Percentiles rank a stretch among this genome's conserved stretches.
These are phyloP conservation scores for Trametes sanguinea DNA, from an alignment of 768 basidiomycete species.

Conservation along the genomic window DNA sequence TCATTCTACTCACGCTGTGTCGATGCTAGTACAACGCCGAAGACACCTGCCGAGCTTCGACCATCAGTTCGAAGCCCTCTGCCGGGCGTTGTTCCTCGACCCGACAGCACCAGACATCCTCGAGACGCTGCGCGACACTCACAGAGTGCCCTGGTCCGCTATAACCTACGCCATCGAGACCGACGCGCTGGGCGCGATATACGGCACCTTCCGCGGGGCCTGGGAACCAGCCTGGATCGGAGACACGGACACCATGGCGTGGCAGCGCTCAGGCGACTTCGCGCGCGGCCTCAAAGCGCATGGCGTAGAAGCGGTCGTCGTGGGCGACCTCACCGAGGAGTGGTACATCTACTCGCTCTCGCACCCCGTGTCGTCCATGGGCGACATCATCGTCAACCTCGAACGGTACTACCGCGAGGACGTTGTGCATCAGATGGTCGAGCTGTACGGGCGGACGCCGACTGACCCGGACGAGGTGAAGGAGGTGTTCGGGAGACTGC, in stretches of 20 bases:
- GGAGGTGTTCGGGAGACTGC: slow-evolving; percentile 57
- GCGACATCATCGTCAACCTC: slow-evolving; percentile 59
- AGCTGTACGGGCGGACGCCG: slow-evolving; percentile 42
- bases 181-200: slow-evolving; percentile 49
- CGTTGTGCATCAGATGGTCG: slow-evolving; percentile 48
- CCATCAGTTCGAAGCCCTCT: slow-evolving; percentile 68
- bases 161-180: slow-evolving; percentile 63
- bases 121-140: slow-evolving; percentile 50
- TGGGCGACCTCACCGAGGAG: slow-evolving; percentile 74
- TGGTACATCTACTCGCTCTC: slow-evolving; percentile 80
- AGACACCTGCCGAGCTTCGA: slow-evolving; percentile 57
- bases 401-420: slow-evolving; percentile 58
- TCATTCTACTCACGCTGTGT: not conserved
- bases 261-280: slow-evolving; percentile 65
- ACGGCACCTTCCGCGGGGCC: slow-evolving; percentile 71
- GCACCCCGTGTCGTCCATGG: slow-evolving; percentile 50
- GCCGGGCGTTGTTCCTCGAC: slow-evolving; percentile 55
- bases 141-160: slow-evolving; percentile 46
- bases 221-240: slow-evolving; percentile 62
- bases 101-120: slow-evolving; percentile 52
- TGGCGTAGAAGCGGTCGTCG: slow-evolving; percentile 60
- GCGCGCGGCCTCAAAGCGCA: slow-evolving; percentile 53
- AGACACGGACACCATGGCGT: slow-evolving; percentile 57
- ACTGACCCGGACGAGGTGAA: slow-evolving; percentile 46
- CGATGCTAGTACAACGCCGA: slow-evolving; percentile 47